These are phyloP conservation scores for Verticillium nubilum DNA, from an alignment of 2,329 filamentous ascomycete genomes.

Conservation along the genomic window DNA sequence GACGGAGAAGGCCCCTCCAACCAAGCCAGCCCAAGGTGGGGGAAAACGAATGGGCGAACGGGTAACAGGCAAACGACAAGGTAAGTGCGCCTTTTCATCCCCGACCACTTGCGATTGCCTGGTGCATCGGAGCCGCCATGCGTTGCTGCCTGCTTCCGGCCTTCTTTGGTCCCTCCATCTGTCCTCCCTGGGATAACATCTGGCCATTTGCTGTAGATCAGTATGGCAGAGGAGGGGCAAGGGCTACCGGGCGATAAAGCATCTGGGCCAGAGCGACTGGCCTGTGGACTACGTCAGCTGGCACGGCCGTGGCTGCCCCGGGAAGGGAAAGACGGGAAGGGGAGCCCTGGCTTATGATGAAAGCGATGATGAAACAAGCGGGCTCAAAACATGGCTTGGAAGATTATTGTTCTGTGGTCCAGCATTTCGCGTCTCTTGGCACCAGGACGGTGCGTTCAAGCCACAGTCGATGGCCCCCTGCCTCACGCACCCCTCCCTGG, in stretches of 20 bases:
- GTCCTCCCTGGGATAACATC: too few species aligned
- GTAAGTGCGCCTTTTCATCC: background rate
- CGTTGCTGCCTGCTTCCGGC: too few species aligned
- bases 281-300: background rate
- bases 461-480: background rate
- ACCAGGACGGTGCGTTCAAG: background rate
- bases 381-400: background rate
- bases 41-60: background rate
- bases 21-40: background rate
- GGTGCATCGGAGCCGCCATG: background rate
- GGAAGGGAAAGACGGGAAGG: background rate
- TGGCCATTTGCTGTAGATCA: too few species aligned
- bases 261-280: too few species aligned
- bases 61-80: background rate
- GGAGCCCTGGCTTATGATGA: background rate
- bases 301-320: background rate
- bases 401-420: background rate
- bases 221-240: too few species aligned
- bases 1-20: slow-evolving; percentile 1
- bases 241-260: too few species aligned
- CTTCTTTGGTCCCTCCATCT: too few species aligned
- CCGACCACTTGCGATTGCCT: background rate
- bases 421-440: background rate
- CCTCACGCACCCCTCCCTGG: background rate
- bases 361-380: slow-evolving; percentile 2